Conservation (phyloP, 2,329 filamentous ascomycete genomes). For the Fusarium mundagurra region DNA sequence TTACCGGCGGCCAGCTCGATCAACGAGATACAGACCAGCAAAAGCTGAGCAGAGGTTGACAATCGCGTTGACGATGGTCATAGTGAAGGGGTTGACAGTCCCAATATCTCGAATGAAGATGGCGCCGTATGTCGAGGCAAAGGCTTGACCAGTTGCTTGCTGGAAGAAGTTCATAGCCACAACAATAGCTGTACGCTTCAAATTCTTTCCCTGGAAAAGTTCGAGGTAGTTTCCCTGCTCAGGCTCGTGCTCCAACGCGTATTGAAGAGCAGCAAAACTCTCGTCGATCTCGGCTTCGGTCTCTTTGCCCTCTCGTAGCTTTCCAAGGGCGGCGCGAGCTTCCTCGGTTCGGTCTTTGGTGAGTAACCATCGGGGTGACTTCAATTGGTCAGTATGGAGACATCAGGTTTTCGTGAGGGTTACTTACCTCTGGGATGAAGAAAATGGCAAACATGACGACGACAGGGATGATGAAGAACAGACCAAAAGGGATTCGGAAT, state of each 20-base stretch:
- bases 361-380: constrained; percentile 41
- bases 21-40: not conserved
- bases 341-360: constrained; percentile 32
- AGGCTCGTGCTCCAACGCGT: constrained; percentile 20
- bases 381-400: not conserved
- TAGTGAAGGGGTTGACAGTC: constrained; percentile 40
- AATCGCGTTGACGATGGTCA: constrained; percentile 24
- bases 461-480: constrained; percentile 36
- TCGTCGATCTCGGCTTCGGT: constrained; percentile 33
- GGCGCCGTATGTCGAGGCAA: constrained; percentile 35
- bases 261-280: not conserved
- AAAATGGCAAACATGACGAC: constrained; percentile 30
- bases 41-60: constrained; percentile 19
- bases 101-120: constrained; percentile 36
- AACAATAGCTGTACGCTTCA: constrained; percentile 24
- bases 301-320: constrained; percentile 26
- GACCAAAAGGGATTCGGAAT: constrained; percentile 34
- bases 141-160: constrained; percentile 37
- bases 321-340: constrained; percentile 11
- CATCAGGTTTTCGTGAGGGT: accelerated
- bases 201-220: constrained; percentile 22
- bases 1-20: constrained; percentile 21
- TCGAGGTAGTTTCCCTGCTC: constrained; percentile 33
- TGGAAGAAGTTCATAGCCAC: constrained; percentile 25
- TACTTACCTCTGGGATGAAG: constrained; percentile 35